A percentile compares a stretch with the other conserved stretches of the same genome.
phyloP scores from a whole-genome alignment of 106 monocot genomes.

The Acorus gramineus region DNA sequence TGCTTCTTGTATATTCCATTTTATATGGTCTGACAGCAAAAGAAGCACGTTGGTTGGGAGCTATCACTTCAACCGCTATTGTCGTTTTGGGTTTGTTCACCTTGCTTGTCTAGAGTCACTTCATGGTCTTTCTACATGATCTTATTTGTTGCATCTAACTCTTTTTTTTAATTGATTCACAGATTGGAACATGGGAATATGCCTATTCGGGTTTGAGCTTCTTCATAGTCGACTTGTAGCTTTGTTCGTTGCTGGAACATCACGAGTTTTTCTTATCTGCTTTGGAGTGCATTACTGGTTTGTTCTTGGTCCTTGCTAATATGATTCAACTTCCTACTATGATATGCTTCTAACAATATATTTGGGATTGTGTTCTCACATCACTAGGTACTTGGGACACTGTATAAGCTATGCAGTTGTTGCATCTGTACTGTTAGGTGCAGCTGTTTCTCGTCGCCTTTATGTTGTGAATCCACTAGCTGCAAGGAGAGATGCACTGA shows the following conservation, averaged over 20 bases:
- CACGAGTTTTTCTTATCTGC: conserved; percentile 88
- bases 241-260: conserved; percentile 79
- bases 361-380: background rate
- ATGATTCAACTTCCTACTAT: background rate
- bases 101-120: conserved; percentile 1
- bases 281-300: conserved; percentile 98
- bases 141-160: background rate
- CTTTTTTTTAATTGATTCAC: background rate
- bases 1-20: conserved; percentile 72
- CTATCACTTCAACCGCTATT: conserved; percentile 77
- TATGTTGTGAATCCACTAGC: conserved; percentile 69
- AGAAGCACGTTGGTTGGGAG: conserved; percentile 82
- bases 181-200: conserved; percentile 93
- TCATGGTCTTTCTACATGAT: background rate
- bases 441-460: conserved; percentile 64
- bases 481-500: conserved; percentile 84
- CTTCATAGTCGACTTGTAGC: conserved; percentile 65
- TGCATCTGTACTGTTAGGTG: conserved; percentile 75
- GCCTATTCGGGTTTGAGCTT: conserved; percentile 83
- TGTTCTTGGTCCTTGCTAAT: conserved; percentile 7
- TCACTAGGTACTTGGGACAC: conserved; percentile 87
- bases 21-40: conserved; percentile 92
- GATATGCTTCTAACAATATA: background rate
- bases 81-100: conserved; percentile 58
- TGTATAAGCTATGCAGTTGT: conserved; percentile 95